phyloP scores from a whole-genome alignment of 78 protist genomes.

The Salpingoeca rosetta region DNA sequence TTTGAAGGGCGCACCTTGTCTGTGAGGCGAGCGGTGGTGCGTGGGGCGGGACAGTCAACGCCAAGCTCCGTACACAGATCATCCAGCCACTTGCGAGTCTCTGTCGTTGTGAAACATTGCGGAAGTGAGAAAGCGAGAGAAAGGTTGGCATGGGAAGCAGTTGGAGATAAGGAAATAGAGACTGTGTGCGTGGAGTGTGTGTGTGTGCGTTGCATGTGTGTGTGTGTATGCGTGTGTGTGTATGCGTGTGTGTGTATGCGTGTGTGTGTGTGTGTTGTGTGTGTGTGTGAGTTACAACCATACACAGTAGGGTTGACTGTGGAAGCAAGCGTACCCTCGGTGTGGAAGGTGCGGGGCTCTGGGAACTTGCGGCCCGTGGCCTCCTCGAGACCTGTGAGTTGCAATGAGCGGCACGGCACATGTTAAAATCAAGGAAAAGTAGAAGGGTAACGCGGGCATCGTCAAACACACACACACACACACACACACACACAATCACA shows the following conservation, averaged over 20 bases:
- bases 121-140: not conserved
- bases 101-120: not conserved
- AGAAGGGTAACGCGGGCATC: no score
- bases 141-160: no score
- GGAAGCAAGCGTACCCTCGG: not conserved
- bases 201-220: no score
- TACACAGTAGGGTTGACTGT: not conserved
- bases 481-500: not conserved
- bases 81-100: constrained; percentile 51
- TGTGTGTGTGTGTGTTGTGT: no score
- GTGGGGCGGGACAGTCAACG: constrained; percentile 84
- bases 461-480: not conserved
- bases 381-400: not conserved
- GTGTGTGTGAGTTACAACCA: no score
- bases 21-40: constrained; percentile 91
- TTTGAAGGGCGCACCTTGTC: constrained; percentile 90
- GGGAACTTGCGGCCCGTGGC: not conserved
- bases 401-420: not conserved
- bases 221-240: no score
- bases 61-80: constrained; percentile 50
- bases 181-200: no score
- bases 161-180: no score
- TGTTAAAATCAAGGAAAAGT: not conserved
- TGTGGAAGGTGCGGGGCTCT: not conserved
- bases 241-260: no score